Base-by-base conservation (phyloP, 2,329 filamentous ascomycete species). In the Fusarium foetens region DNA sequence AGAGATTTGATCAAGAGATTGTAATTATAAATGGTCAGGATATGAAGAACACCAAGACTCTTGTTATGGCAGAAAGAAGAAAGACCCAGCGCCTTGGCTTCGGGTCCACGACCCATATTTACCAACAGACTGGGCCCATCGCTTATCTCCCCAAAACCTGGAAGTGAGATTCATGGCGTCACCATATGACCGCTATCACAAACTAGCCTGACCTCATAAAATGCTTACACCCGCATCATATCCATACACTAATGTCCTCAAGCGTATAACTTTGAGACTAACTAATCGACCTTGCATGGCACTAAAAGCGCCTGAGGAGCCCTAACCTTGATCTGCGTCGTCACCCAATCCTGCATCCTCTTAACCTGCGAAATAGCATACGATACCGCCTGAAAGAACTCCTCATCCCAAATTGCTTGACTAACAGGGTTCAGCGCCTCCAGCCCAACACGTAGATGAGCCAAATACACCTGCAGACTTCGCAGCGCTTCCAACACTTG, bases 261-360 rank as follows among this genome's bases (percentile, higher is more conserved):
- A n/a, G n/a, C n/a, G n/a, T n/a, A n/a, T n/a, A n/a, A n/a, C n/a
- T n/a, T n/a, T n/a, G n/a, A n/a, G n/a, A n/a, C n/a, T 17, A 17
- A 33, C 29, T 49, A 27, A 9, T 3, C 2, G 5, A 38, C 38
- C 14, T 43, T 39, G 4, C 60, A 49, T 0, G 63, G 36, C 0
- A 65, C 51, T 4, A 52, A 6, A 29, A 58, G 21, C 1, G 21
- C 43, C 0, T 42, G 59, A 4, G 19, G 63, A 8, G 58, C 29
- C 13, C 48, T 25, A 12, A 48, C 62, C 5, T 65, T 54, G 23
- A 55, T 39, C 16, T 66, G 41, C 12, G 16, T 7, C 3, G 31
- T 57, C 36, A 63, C n/a, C 63, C 31, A 49, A 39, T 49, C 25
- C 25, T 51, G 25, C 58, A 63, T 51, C 31, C 58, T 38, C 36